Conservation (phyloP, 352 stramenopile species). For the Blastocystis sp. region DNA sequence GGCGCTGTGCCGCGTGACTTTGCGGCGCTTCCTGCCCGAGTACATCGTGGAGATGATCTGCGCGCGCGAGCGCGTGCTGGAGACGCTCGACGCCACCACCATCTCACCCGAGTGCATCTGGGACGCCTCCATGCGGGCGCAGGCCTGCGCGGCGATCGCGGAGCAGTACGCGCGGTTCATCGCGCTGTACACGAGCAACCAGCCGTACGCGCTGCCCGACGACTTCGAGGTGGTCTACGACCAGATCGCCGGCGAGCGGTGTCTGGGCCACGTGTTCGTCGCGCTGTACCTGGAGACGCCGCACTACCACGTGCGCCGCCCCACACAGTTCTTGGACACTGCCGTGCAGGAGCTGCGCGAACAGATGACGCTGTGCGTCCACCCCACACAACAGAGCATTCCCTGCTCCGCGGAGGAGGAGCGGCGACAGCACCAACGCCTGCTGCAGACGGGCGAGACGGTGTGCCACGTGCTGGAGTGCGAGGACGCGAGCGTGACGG, state of each 20-base stretch:
- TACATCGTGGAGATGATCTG: slow-evolving; percentile 21
- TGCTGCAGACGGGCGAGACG: not conserved
- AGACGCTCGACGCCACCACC: slow-evolving; percentile 22
- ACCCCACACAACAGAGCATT: not conserved
- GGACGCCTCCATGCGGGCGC: slow-evolving; percentile 1
- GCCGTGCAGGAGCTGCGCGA: not conserved
- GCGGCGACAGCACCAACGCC: not conserved
- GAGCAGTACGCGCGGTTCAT: not conserved
- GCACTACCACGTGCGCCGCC: not conserved
- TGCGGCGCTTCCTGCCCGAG: slow-evolving; percentile 24
- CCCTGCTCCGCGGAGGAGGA: slow-evolving; percentile 46
- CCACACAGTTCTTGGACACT: slow-evolving; percentile 15
- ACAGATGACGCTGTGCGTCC: not conserved
- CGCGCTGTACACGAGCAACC: not conserved
- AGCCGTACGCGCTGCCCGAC: not conserved
- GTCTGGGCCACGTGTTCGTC: slow-evolving; percentile 25
- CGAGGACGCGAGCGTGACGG: not conserved
- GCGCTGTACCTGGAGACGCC: slow-evolving; percentile 3
- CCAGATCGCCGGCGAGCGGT: not conserved
- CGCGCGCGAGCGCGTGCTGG: not conserved
- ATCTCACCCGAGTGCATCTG: slow-evolving; percentile 30
- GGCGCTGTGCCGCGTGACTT: slow-evolving; percentile 18
- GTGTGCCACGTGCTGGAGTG: not conserved
- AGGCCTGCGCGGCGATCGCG: not conserved
- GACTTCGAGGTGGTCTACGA: slow-evolving; percentile 30